Conservation (phyloP, 371 early-diverging fungal species). For the Mucor racemosus region DNA sequence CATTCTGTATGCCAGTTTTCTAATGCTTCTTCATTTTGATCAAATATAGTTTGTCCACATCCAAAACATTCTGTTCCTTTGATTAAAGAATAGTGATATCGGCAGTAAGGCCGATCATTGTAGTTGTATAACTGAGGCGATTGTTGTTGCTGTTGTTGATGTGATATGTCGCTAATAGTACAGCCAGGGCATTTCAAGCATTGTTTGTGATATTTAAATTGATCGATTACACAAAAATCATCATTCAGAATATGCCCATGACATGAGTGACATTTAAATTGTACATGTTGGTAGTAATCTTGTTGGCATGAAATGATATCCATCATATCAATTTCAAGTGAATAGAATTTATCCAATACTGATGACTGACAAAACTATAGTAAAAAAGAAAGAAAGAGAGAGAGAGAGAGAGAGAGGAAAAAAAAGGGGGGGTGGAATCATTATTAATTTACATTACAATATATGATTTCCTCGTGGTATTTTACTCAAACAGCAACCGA, state of each 20-base stretch:
- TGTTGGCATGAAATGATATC: conserved; percentile 59
- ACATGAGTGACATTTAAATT: conserved; percentile 65
- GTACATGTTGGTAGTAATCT: conserved; percentile 63
- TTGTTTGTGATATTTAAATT: conserved; percentile 59
- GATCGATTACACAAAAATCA: conserved; percentile 37
- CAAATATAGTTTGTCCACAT: conserved; percentile 85
- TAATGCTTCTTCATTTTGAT: conserved; percentile 80
- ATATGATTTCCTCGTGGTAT: conserved; percentile 3
- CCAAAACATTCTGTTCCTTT: conserved; percentile 88
- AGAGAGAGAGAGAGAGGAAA: background rate
- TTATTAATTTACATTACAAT: background rate
- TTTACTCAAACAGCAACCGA: background rate
- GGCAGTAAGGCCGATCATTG: conserved; percentile 87
- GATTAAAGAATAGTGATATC: conserved; percentile 84
- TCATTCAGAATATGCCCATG: conserved; percentile 55
- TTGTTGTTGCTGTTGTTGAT: too few relatives aligned
- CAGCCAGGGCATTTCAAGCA: conserved; percentile 68
- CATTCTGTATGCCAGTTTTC: conserved; percentile 95
- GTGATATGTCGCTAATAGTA: conserved; percentile 43
- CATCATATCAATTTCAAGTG: conserved; percentile 26
- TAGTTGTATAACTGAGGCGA: conserved; percentile 70
- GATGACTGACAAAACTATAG: conserved; percentile 61
- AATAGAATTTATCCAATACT: conserved; percentile 67
- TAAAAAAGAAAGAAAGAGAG: too few relatives aligned
- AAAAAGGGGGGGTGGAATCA: background rate